phyloP scores from a whole-genome alignment of 1,139 yeast species.

The Pichia sp. region DNA sequence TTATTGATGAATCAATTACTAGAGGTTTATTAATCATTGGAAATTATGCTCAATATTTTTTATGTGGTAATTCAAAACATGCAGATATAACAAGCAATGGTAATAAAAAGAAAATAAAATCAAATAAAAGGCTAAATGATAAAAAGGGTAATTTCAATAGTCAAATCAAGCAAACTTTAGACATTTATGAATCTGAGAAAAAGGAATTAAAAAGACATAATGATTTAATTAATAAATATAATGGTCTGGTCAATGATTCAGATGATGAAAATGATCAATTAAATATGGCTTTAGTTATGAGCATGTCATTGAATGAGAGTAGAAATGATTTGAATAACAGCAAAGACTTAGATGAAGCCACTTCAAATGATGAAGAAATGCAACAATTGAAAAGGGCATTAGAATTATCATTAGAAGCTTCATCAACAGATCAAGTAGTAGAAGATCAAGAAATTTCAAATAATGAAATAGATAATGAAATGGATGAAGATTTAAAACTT shows the following conservation, averaged over 20 bases:
- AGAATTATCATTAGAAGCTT: slow-evolving; percentile 6
- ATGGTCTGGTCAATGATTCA: slow-evolving; percentile 10
- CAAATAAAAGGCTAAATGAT: slow-evolving; percentile 5
- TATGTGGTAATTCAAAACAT: slow-evolving; percentile 42
- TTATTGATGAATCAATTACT: slow-evolving; percentile 32
- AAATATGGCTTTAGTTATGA: slow-evolving; percentile 15
- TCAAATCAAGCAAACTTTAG: slow-evolving; percentile 10
- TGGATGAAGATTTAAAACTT: slow-evolving; percentile 20
- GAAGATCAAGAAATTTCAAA: slow-evolving; percentile 1
- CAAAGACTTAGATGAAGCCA: slow-evolving; percentile 11
- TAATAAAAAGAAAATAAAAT: slow-evolving; percentile 1
- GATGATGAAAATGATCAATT: slow-evolving; percentile 21
- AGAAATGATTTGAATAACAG: slow-evolving; percentile 27
- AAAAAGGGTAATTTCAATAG: slow-evolving; percentile 12
- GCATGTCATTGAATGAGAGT: slow-evolving; percentile 18
- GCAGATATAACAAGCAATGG: neutral
- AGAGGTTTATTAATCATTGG: slow-evolving; percentile 52
- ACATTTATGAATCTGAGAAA: slow-evolving; percentile 15
- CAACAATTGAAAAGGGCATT: slow-evolving; percentile 10
- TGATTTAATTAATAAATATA: slow-evolving; percentile 15
- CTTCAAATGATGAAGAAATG: too few relatives aligned
- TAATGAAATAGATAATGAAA: neutral
- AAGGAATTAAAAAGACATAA: slow-evolving; percentile 9
- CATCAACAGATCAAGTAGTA: neutral
- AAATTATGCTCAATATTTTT: slow-evolving; percentile 55